Base-by-base conservation (phyloP, 2,329 filamentous ascomycete genomes). In the Lojkania enalia region DNA sequence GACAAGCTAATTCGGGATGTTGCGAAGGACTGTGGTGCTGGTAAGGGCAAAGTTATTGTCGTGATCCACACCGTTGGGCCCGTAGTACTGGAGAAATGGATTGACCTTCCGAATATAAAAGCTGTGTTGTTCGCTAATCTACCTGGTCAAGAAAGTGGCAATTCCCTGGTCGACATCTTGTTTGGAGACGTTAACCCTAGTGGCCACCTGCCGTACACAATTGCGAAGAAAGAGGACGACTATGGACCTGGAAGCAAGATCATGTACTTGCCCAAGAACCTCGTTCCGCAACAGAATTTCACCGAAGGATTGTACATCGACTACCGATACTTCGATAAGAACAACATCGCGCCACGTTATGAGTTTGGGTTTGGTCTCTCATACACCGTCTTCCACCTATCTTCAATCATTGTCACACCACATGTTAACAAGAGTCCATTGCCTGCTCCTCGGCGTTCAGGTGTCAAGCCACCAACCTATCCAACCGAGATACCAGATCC, bases 321-420 rank as follows among this genome's bases (percentile, higher is more conserved):
- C 73, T 96, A 96, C 71, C 85, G 90, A 11, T 82, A 91, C 68
- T 91, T 96, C 57, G 90, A 96, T 74, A 88, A 86, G 63, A 70
- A 85, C 42, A 75, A 78, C 44, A 85, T 94, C 48, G 76, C 77
- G 4, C 91, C 91, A 0, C 85, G 87, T 1, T 96, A 85, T 63
- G 87, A 89, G 35, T 96, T 96, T 58, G 91, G 92, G 0, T 91
- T 84, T 48, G 92, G 91, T 0, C 78, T 96, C 2, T 88, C 85
- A 40, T 95, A 94, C 72, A 90, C 89, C 0, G 79, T 72, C 1
- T 95, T 92, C 66, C 72, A 80, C 11, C 78, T 89, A 44, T 76
- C 75, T 9, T 77, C 80, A 21, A 69, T 74, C 6, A 68, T 87
- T 37, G 59, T 70, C 52, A 63, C 47, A 42, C 69, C 14, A 53